Conservation (phyloP, 2,329 filamentous ascomycete genomes). For the Scedosporium aurantiacum region DNA sequence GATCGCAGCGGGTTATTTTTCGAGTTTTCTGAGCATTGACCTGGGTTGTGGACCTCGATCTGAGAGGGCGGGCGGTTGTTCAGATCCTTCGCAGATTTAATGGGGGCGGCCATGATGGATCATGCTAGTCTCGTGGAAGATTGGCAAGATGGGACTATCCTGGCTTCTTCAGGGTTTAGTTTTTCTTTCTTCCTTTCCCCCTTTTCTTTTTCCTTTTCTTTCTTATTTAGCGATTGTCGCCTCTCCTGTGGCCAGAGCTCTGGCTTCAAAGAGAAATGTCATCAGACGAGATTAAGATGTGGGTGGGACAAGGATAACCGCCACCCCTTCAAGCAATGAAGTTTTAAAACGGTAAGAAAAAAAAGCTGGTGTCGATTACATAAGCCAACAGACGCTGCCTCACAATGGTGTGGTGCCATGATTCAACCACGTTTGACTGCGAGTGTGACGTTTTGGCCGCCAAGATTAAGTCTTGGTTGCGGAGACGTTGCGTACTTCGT, state of each 20-base stretch:
- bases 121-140: not conserved
- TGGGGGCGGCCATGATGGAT: not conserved
- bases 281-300: no score
- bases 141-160: not conserved
- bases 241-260: no score
- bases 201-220: no score
- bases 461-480: no score
- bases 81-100: not conserved
- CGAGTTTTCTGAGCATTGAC: not conserved
- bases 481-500: no score
- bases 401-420: no score
- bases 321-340: not conserved
- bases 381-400: not conserved
- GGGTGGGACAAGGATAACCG: no score
- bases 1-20: not conserved
- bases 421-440: not conserved
- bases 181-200: no score
- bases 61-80: not conserved
- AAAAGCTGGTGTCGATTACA: not conserved
- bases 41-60: not conserved
- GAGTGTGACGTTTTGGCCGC: not conserved
- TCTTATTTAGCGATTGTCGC: no score
- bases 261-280: no score
- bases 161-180: not conserved
- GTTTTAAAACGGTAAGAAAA: not conserved